Evolutionary conservation across 2,329 filamentous ascomycete species (phyloP).

Genomic region (Talaromyces sp.): DNA sequence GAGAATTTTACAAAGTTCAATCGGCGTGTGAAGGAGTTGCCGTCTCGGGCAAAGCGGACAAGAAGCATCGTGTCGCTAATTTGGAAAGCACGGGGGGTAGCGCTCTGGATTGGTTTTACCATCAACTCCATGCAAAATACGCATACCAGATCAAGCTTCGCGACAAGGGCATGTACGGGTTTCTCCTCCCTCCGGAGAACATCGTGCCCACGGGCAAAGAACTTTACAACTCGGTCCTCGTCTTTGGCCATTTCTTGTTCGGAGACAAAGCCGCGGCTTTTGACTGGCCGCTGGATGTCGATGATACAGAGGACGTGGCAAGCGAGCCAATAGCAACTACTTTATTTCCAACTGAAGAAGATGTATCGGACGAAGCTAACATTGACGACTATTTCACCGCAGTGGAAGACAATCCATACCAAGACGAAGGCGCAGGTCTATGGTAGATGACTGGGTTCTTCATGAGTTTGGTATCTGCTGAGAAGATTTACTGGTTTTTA

Average conservation of each 20-base stretch:
- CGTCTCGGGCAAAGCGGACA: conserved; percentile 20
- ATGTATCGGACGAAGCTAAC: not conserved
- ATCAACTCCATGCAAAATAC: conserved; percentile 73
- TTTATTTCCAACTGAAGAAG: not conserved
- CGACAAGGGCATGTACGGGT: conserved; percentile 91
- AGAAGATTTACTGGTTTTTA: not conserved
- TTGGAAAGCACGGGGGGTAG: conserved; percentile 76
- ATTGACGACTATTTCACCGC: conserved; percentile 6
- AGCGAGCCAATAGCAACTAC: not conserved
- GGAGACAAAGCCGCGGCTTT: not conserved
- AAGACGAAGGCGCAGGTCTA: conserved; percentile 7
- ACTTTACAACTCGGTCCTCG: conserved; percentile 73
- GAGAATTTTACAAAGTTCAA: conserved; percentile 68
- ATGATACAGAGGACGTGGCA: not conserved
- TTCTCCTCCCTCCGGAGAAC: conserved; percentile 76
- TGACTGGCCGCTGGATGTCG: conserved; percentile 8
- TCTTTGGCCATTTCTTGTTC: conserved; percentile 67
- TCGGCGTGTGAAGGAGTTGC: conserved; percentile 83
- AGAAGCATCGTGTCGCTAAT: conserved; percentile 38
- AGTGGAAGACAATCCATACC: conserved; percentile 8
- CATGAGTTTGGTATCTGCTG: not conserved
- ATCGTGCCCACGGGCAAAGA: conserved; percentile 89
- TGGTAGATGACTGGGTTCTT: not conserved
- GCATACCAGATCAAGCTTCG: conserved; percentile 90
- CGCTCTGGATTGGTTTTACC: conserved; percentile 92